phyloP scores from a whole-genome alignment of 1,284 basidiomycete genomes.

The Leccinum fallax region DNA sequence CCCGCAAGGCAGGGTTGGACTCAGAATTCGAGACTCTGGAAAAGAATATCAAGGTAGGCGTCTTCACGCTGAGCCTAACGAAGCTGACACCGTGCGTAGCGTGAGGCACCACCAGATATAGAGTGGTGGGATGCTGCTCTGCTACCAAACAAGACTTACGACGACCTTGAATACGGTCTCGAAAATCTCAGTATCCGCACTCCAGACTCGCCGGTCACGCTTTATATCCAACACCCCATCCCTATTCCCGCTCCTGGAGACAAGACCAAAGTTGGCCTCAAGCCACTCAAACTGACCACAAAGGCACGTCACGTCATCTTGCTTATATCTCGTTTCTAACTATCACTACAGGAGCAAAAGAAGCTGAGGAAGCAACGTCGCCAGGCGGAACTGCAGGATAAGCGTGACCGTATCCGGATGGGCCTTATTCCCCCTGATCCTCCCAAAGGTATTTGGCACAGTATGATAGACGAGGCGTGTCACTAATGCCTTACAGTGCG shows the following conservation, averaged over 20 bases:
- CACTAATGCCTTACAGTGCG: slow-evolving; percentile 62
- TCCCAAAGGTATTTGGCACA: slow-evolving; percentile 72
- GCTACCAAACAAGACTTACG: slow-evolving; percentile 80
- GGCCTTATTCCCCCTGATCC: slow-evolving; percentile 93
- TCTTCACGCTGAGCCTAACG: background rate
- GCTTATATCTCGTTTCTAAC: slow-evolving; percentile 9
- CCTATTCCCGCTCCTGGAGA: slow-evolving; percentile 91
- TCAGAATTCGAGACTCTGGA: slow-evolving; percentile 90
- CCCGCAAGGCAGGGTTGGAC: slow-evolving; percentile 92
- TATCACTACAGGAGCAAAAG: slow-evolving; percentile 77
- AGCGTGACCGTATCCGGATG: slow-evolving; percentile 95
- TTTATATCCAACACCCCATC: slow-evolving; percentile 97
- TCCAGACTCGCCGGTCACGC: slow-evolving; percentile 78
- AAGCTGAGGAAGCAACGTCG: slow-evolving; percentile 93
- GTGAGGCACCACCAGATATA: slow-evolving; percentile 82
- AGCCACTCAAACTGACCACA: slow-evolving; percentile 89
- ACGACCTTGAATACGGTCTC: slow-evolving; percentile 65
- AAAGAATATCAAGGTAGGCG: slow-evolving; percentile 77
- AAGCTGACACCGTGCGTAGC: slow-evolving; percentile 43
- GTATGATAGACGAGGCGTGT: slow-evolving; percentile 1
- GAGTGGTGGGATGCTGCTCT: slow-evolving; percentile 98
- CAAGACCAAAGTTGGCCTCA: slow-evolving; percentile 73
- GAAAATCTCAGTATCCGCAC: slow-evolving; percentile 62
- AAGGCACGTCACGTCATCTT: slow-evolving; percentile 49
- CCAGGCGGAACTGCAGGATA: slow-evolving; percentile 91